phyloP scores from a whole-genome alignment of 192 early-diverging fungal species.

The Anaeromyces robustus region DNA sequence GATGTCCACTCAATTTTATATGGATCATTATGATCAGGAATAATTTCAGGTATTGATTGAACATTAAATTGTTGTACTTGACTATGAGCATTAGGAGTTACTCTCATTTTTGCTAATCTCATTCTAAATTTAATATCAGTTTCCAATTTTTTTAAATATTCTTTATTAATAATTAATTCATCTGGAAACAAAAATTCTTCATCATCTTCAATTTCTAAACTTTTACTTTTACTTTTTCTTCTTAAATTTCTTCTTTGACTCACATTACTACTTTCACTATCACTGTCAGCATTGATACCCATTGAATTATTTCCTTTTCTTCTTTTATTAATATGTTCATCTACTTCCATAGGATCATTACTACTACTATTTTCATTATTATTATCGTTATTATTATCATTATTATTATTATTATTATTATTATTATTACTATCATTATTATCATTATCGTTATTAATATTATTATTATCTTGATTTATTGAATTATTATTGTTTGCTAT shows the following conservation, averaged over 20 bases:
- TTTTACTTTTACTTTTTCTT: conserved; percentile 1
- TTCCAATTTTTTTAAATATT: conserved; percentile 43
- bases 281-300: not conserved
- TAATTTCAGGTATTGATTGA: conserved; percentile 39
- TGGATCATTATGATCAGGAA: conserved; percentile 82
- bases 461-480: conserved; percentile 4
- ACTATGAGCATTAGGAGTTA: conserved; percentile 52
- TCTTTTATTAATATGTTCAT: not conserved
- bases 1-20: conserved; percentile 77
- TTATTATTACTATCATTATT: conserved; percentile 6
- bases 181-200: conserved; percentile 3
- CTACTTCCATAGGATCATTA: too few relatives aligned
- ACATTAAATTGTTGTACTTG: conserved; percentile 61
- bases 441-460: conserved; percentile 7
- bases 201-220: not conserved
- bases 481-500: not conserved
- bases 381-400: not conserved
- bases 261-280: not conserved
- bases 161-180: conserved; percentile 29
- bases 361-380: conserved; percentile 1
- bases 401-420: conserved; percentile 5
- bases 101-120: conserved; percentile 62
- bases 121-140: conserved; percentile 22
- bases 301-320: not conserved
- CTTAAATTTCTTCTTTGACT: conserved; percentile 11